A percentile compares a stretch with the other conserved stretches of the same genome.
phyloP scores from a whole-genome alignment of 2,329 filamentous ascomycete species.

The Paramyrothecium roridum region DNA sequence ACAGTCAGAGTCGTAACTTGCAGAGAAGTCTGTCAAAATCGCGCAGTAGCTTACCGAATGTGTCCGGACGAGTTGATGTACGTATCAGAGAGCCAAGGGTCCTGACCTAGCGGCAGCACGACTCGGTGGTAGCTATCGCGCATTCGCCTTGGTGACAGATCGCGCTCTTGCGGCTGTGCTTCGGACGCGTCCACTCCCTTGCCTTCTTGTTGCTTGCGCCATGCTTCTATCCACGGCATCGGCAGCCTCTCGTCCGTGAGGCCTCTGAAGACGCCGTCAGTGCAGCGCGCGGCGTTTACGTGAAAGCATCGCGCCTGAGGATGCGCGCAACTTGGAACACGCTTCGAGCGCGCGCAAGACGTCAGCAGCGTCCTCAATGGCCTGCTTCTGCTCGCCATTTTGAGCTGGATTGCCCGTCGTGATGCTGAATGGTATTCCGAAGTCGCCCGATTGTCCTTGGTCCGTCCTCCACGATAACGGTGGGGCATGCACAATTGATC shows the following conservation, averaged over 20 bases:
- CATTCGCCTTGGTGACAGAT: slow-evolving; percentile 23
- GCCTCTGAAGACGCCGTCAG: slow-evolving; percentile 24
- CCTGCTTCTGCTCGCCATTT: not conserved
- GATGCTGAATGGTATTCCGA: not conserved
- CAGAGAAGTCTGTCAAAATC: no score
- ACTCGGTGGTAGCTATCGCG: slow-evolving; percentile 26
- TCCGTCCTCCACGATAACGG: no score
- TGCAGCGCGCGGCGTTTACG: slow-evolving; percentile 2
- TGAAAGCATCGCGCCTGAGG: not conserved
- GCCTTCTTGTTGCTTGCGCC: slow-evolving; percentile 14
- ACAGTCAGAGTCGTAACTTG: not conserved
- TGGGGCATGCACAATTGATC: no score
- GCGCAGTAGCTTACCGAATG: slow-evolving; percentile 42
- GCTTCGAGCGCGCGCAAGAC: not conserved
- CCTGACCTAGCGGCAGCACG: slow-evolving; percentile 63
- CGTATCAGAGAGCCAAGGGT: slow-evolving; percentile 74
- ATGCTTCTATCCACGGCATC: slow-evolving; percentile 25
- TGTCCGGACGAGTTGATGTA: slow-evolving; percentile 76
- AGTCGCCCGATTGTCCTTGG: not conserved
- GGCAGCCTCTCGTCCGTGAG: slow-evolving; percentile 19
- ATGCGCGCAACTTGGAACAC: not conserved
- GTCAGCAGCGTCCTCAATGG: not conserved
- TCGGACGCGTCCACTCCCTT: slow-evolving; percentile 7
- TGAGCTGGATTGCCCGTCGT: not conserved
- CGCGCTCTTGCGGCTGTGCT: slow-evolving; percentile 14